Evolutionary conservation across 257 asterid genomes (phyloP), one percentile per base, ranked within the genome.

Genomic region (Solanum habrochaites): DNA sequence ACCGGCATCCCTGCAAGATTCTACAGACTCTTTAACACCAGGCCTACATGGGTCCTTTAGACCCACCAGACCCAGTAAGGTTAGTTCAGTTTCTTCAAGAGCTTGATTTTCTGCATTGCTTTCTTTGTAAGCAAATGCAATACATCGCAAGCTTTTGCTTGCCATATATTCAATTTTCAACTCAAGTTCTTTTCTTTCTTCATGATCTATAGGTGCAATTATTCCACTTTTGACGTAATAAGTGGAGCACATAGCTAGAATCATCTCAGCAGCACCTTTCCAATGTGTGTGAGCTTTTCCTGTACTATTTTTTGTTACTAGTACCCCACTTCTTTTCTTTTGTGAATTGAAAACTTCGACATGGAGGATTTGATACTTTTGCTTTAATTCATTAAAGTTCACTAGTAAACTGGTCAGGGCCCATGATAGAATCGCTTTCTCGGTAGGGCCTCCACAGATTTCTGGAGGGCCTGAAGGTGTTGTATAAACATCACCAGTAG

Each of bases 181-280:
- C 16, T 86, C 86, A 80, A 86, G 37, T 15, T 86, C 64, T 42
- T 29, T 47, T 32, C 88, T 86, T 56, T 32, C 82, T 31, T 43
- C 86, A 31, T 80, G 42, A 80, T 80, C 35, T 47, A 86, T 62
- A 16, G 80, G 81, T 32, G 60, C 60, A 10, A 86, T 16, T n/a
- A 9, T 35, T 16, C 88, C 88, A 21, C 67, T 47, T 43, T 31
- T 31, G 18, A 14, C 25, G 1, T 80, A 35, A 81, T 86, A 86
- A 39, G 73, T 66, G 77, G 88, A 80, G 66, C 88, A 86, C 88
- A 62, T 66, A 35, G 80, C 70, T 25, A 86, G 82, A 43, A 86
- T 86, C 71, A 86, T 80, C 64, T 82, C 84, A 25, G 89, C 89
- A n/a, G 89, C 89, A 18, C 89, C 89, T n/a, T 87, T 86, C 88